Conservation (phyloP, 352 stramenopile genomes). For the Globisporangium radiosum region DNA sequence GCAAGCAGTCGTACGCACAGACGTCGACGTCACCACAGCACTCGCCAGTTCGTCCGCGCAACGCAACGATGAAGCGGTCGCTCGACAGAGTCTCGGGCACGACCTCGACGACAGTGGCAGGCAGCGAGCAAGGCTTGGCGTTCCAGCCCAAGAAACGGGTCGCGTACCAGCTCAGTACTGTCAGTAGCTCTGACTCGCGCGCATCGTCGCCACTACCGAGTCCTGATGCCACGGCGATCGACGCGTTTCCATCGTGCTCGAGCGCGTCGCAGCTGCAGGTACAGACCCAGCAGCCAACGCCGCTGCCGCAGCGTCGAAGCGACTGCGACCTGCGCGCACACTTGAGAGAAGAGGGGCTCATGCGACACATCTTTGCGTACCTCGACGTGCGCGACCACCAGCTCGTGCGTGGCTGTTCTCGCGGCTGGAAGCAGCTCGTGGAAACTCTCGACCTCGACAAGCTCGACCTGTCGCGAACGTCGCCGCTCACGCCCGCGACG, state of each 20-base stretch:
- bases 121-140: slow-evolving; percentile 10
- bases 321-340: slow-evolving; percentile 30
- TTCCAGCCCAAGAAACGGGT: slow-evolving; percentile 12
- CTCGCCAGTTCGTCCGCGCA: background rate
- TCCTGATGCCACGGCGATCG: background rate
- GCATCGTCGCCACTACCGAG: slow-evolving; percentile 1
- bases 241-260: background rate
- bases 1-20: no score
- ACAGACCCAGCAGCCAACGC: background rate
- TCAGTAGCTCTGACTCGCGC: background rate
- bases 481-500: slow-evolving; percentile 39
- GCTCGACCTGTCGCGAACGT: slow-evolving; percentile 54
- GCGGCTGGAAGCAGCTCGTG: slow-evolving; percentile 57
- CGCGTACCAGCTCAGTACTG: slow-evolving; percentile 6
- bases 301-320: background rate
- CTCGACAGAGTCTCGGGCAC: slow-evolving; percentile 26
- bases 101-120: slow-evolving; percentile 1
- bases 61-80: slow-evolving; percentile 36
- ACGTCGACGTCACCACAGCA: no score
- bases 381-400: slow-evolving; percentile 77
- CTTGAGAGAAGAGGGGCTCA: slow-evolving; percentile 51
- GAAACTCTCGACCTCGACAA: slow-evolving; percentile 57
- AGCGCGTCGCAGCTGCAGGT: background rate
- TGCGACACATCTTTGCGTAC: slow-evolving; percentile 57
- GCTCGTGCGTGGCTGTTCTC: slow-evolving; percentile 40